Percentiles rank a stretch among this genome's conserved stretches.
Conservation (phyloP, 2,329 filamentous ascomycete species). For the Trichoderma simmonsii region DNA sequence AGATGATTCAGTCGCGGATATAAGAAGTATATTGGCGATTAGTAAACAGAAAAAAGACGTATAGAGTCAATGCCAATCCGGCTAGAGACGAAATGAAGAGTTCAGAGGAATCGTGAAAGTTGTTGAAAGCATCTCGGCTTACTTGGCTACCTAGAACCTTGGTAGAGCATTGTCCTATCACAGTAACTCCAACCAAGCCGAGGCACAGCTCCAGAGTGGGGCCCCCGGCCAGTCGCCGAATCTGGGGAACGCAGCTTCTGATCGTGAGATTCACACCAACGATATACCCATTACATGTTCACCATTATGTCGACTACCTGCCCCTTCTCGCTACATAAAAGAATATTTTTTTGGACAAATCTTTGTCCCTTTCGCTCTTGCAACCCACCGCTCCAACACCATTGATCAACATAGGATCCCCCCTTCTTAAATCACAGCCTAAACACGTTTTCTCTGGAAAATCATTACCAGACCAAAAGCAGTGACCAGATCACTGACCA, state of each 20-base stretch:
- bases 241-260: not conserved
- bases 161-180: not conserved
- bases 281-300: too few relatives aligned
- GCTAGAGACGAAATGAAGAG: not conserved
- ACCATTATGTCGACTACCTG: too few relatives aligned
- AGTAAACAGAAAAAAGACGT: not conserved
- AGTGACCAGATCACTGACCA: too few relatives aligned
- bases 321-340: too few relatives aligned
- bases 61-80: not conserved
- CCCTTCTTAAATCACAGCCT: too few relatives aligned
- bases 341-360: too few relatives aligned
- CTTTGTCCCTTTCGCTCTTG: too few relatives aligned
- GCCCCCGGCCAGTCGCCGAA: not conserved
- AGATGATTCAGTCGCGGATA: not conserved
- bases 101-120: not conserved
- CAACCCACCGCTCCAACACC: too few relatives aligned
- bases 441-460: too few relatives aligned
- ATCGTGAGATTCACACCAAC: not conserved
- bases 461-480: too few relatives aligned
- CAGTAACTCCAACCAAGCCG: not conserved
- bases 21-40: not conserved
- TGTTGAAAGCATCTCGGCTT: not conserved
- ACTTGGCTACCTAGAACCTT: not conserved
- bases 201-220: not conserved
- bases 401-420: too few relatives aligned